Evolutionary conservation across 1,139 yeast species (phyloP).

Genomic region (Kurtzmaniella quercitrusa): DNA sequence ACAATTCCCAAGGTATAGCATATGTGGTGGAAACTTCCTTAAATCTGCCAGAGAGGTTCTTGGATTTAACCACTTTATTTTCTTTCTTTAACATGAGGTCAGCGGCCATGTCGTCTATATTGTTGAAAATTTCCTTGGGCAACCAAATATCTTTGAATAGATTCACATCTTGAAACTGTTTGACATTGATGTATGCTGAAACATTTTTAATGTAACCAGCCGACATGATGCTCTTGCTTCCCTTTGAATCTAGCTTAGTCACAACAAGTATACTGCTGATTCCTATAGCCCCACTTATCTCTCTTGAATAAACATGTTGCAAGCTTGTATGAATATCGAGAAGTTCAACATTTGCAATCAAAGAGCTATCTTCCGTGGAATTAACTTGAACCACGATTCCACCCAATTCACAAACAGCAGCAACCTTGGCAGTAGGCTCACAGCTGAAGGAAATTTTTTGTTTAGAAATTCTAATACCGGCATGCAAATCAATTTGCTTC

Average conservation of each 20-base stretch:
- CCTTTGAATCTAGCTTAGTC: constrained; percentile 34
- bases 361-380: constrained; percentile 33
- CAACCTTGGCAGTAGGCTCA: constrained; percentile 90
- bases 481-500: constrained; percentile 55
- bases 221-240: constrained; percentile 36
- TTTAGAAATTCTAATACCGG: constrained; percentile 62
- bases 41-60: constrained; percentile 47
- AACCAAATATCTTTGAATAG: constrained; percentile 84
- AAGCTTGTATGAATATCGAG: constrained; percentile 61
- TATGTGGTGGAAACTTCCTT: constrained; percentile 59
- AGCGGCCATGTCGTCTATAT: constrained; percentile 2
- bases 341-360: constrained; percentile 42
- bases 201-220: constrained; percentile 56
- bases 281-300: constrained; percentile 70
- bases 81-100: not conserved
- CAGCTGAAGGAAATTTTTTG: constrained; percentile 80
- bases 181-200: constrained; percentile 64
- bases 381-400: constrained; percentile 57
- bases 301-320: constrained; percentile 89
- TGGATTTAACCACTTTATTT: constrained; percentile 13
- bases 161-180: constrained; percentile 83
- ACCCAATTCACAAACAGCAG: constrained; percentile 72
- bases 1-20: constrained; percentile 74
- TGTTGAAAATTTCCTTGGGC: constrained; percentile 28
- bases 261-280: constrained; percentile 48